A percentile compares a stretch with the other conserved stretches of the same genome.
These are phyloP conservation scores for Amniculicola lignicola DNA, from an alignment of 495 filamentous ascomycete species.

Conservation along the genomic window DNA sequence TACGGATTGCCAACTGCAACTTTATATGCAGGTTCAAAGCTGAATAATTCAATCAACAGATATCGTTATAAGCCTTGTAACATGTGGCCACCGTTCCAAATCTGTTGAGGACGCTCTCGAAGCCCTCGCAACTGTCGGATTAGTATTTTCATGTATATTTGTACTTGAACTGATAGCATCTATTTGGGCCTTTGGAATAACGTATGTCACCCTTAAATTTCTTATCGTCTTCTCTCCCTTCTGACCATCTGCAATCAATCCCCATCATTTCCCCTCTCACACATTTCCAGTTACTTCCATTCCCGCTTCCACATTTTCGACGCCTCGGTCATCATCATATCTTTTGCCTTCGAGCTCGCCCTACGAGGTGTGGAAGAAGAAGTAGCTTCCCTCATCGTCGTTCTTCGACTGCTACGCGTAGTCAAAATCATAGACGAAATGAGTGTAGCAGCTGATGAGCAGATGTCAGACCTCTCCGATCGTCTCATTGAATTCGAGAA, in stretches of 20 bases:
- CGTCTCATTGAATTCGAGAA: constrained; percentile 46
- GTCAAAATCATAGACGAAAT: constrained; percentile 67
- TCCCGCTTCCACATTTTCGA: constrained; percentile 64
- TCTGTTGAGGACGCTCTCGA: constrained; percentile 42
- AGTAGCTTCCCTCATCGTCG: constrained; percentile 59
- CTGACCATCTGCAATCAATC: constrained; percentile 5
- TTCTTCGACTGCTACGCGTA: constrained; percentile 64
- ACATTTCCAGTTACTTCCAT: constrained; percentile 53
- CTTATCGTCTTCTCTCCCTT: neutral
- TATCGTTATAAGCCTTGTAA: constrained; percentile 59
- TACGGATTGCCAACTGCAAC: neutral
- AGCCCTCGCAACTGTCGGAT: constrained; percentile 43
- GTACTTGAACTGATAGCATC: constrained; percentile 56
- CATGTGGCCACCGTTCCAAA: constrained; percentile 51
- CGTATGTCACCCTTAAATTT: constrained; percentile 41
- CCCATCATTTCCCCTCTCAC: constrained; percentile 6
- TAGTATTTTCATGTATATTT: constrained; percentile 60
- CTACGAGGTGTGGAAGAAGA: constrained; percentile 58
- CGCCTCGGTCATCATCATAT: constrained; percentile 57
- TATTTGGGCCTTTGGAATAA: constrained; percentile 54
- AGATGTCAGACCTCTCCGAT: constrained; percentile 48
- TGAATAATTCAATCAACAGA: constrained; percentile 33
- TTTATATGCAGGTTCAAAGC: neutral
- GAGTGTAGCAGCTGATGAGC: constrained; percentile 55
- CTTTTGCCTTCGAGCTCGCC: constrained; percentile 46